Evolutionary conservation across 768 basidiomycete species (phyloP).

Genomic region (Auriscalpium orientale): DNA sequence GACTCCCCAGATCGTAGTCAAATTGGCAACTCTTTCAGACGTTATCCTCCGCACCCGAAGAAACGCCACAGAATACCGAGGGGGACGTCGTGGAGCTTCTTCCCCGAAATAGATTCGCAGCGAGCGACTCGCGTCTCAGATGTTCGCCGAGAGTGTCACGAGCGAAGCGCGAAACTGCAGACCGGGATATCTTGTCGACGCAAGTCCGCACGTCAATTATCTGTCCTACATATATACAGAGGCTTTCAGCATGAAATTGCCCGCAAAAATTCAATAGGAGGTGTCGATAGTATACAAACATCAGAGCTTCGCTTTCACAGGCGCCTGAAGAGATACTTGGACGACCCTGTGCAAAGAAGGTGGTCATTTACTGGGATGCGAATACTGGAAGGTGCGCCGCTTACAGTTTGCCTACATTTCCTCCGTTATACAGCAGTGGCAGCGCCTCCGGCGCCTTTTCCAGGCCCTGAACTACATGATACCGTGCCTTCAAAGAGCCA

Average conservation of each 20-base stretch:
- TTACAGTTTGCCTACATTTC: constrained; percentile 71
- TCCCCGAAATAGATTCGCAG: too few relatives aligned
- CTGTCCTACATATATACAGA: background rate
- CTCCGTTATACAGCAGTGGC: constrained; percentile 65
- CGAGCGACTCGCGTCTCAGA: too few relatives aligned
- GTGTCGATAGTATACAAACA: background rate
- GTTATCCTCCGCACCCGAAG: too few relatives aligned
- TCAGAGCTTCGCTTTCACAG: constrained; percentile 1
- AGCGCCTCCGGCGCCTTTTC: constrained; percentile 68
- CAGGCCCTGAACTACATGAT: constrained; percentile 71
- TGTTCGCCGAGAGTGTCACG: too few relatives aligned
- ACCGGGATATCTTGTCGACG: too few relatives aligned
- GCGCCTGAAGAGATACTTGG: constrained; percentile 36
- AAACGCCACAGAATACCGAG: too few relatives aligned
- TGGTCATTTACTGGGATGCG: background rate
- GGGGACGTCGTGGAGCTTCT: too few relatives aligned
- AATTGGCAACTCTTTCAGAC: too few relatives aligned
- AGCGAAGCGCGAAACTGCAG: too few relatives aligned
- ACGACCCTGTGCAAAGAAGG: constrained; percentile 37
- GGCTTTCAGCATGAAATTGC: too few relatives aligned
- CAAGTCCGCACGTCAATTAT: background rate
- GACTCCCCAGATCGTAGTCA: too few relatives aligned
- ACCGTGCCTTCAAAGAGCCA: constrained; percentile 72
- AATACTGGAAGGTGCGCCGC: constrained; percentile 9
- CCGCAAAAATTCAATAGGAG: too few relatives aligned